Percentiles rank a stretch among this genome's conserved stretches.
phyloP scores from a whole-genome alignment of 768 basidiomycete species.

The Crassisporium funariophilum region DNA sequence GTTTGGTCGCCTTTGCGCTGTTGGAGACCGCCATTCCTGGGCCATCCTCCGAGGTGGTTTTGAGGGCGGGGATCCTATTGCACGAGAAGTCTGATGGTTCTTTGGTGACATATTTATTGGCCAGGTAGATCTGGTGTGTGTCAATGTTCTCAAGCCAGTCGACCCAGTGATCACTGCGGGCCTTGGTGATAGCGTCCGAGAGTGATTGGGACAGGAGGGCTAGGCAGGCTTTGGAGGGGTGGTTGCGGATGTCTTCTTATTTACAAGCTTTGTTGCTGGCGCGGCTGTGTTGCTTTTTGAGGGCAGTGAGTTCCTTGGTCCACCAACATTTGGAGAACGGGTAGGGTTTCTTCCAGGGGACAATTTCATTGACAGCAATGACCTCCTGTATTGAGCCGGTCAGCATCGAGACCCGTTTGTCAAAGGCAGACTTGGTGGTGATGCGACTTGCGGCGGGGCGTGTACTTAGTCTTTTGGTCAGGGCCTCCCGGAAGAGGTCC shows the following conservation, averaged over 20 bases:
- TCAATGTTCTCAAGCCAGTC: not conserved
- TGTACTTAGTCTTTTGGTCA: not conserved
- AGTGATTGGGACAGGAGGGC: not conserved
- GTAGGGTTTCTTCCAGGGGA: not conserved
- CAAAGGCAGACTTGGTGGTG: not conserved
- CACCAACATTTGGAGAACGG: not conserved
- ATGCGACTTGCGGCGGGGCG: not conserved
- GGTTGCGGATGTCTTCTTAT: not conserved
- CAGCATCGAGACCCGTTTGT: not conserved
- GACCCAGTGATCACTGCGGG: not conserved
- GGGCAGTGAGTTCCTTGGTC: conserved; percentile 1
- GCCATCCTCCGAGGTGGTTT: no score
- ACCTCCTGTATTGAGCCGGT: not conserved
- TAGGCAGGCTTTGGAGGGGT: not conserved
- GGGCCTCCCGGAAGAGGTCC: conserved; percentile 12
- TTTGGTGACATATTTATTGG: not conserved
- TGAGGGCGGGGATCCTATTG: not conserved
- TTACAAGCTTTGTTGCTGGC: not conserved
- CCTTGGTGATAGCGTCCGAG: not conserved
- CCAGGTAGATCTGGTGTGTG: not conserved
- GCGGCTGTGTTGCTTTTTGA: not conserved
- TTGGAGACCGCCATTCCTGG: no score
- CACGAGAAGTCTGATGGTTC: not conserved
- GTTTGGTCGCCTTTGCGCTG: no score
- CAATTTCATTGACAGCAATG: not conserved